Base-by-base conservation (phyloP, 192 early-diverging fungal genomes). In the Geosiphon pyriformis region DNA sequence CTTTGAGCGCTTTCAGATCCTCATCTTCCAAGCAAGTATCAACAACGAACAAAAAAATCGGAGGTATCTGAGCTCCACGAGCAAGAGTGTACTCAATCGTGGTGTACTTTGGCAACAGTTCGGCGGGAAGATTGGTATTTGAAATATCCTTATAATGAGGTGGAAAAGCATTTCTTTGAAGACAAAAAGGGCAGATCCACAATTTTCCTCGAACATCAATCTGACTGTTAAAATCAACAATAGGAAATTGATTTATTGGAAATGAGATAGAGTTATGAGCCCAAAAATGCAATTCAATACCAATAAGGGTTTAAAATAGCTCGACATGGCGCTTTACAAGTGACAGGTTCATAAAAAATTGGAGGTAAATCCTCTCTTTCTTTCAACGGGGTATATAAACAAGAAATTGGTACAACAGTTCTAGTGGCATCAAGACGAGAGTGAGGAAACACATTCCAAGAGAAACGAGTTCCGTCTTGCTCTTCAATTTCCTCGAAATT, bases 171-270 rank as follows among this genome's bases (percentile, higher is more conserved):
- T 98, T 99, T 47, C 97, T 87, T 72, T 93, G 90, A 72, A 96
- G 76, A 71, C 97, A 98, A 76, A 99, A 95, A n/a, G 97, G 93
- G 70, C 96, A 99, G 64, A 96, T 94, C 96, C 96, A 99, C 30
- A 98, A 81, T 76, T 94, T 94, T 11, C 86, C 90, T 34, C 93
- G 92, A 22, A 95, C 87, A 76, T 99, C 96, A 68, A 98, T 92
- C 81, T 97, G 94, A 74, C 92, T 94, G 66, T 27, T 18, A 42
- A 34, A 32, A 25, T 4, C 15, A 49, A n/a, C 47, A 51, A 34
- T 10, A 18, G 11, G n/a, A 4, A n/a, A n/a, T n/a, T n/a, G n/a
- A n/a, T n/a, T n/a, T n/a, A n/a, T n/a, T n/a, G n/a, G n/a, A n/a
- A n/a, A n/a, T n/a, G n/a, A n/a, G n/a, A n/a, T n/a, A n/a, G n/a